Evolutionary conservation across 768 basidiomycete genomes (phyloP).

Genomic region (Leccinum fibrillosum): DNA sequence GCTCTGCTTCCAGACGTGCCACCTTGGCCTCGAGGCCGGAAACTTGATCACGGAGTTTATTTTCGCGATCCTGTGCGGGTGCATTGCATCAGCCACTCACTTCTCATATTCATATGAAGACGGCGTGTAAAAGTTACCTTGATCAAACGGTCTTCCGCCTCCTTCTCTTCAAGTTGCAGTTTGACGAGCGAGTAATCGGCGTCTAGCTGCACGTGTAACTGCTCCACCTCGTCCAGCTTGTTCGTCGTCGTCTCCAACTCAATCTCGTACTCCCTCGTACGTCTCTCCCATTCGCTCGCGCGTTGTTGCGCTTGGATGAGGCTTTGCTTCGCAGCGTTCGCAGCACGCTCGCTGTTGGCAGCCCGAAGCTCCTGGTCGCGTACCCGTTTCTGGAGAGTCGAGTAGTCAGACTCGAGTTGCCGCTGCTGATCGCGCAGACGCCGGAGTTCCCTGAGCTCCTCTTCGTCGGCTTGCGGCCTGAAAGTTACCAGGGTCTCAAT

Average conservation of each 20-base stretch:
- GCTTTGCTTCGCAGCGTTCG: constrained; percentile 55
- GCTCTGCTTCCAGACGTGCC: constrained; percentile 54
- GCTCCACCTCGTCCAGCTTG: constrained; percentile 65
- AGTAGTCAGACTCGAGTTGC: constrained; percentile 64
- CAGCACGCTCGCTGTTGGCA: constrained; percentile 57
- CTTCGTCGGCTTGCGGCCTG: constrained; percentile 61
- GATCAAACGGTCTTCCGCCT: constrained; percentile 62
- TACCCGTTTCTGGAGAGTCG: constrained; percentile 63
- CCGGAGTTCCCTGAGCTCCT: constrained; percentile 70
- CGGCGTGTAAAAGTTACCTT: constrained; percentile 44
- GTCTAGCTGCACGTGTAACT: constrained; percentile 61
- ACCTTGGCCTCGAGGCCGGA: constrained; percentile 58
- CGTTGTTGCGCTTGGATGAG: constrained; percentile 74
- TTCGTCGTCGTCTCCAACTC: constrained; percentile 58
- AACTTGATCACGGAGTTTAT: constrained; percentile 65
- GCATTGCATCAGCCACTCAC: constrained; percentile 1
- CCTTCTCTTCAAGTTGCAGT: constrained; percentile 73
- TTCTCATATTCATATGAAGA: not conserved
- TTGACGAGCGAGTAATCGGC: constrained; percentile 65
- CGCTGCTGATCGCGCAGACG: constrained; percentile 57
- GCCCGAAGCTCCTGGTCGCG: constrained; percentile 69
- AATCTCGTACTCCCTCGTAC: constrained; percentile 65
- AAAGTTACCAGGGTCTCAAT: constrained; percentile 62
- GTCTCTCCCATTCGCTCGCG: constrained; percentile 77
- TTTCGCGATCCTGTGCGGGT: constrained; percentile 60